These are phyloP conservation scores for Pseudozyma pruni DNA, from an alignment of 1,284 basidiomycete species.

Conservation along the genomic window DNA sequence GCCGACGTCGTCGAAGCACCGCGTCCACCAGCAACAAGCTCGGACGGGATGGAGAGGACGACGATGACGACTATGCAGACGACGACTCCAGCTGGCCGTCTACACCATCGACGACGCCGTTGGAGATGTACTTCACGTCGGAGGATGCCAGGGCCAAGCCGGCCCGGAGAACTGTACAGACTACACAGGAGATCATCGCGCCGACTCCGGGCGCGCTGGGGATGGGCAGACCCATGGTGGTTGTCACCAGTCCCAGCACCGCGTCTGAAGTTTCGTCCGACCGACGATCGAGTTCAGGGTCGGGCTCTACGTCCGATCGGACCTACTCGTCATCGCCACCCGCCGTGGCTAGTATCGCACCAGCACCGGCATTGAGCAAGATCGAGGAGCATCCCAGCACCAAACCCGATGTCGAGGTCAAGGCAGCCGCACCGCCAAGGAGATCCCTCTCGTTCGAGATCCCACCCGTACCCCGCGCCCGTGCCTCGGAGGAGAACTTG, in stretches of 20 bases:
- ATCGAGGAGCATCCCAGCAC: conserved; percentile 25
- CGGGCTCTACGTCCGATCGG: conserved; percentile 20
- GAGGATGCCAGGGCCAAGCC: conserved; percentile 6
- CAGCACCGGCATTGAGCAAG: conserved; percentile 21
- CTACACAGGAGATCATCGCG: conserved; percentile 33
- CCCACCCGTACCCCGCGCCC: conserved; percentile 11
- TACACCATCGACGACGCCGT: conserved; percentile 41
- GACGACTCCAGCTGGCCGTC: conserved; percentile 52
- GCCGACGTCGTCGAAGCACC: conserved; percentile 26
- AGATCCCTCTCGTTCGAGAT: conserved; percentile 35
- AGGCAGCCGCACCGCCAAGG: conserved; percentile 4
- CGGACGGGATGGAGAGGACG: conserved; percentile 18
- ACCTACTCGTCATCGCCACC: conserved; percentile 21
- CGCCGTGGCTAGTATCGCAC: conserved; percentile 18
- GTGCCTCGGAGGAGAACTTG: conserved; percentile 14
- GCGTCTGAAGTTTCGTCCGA: conserved; percentile 42
- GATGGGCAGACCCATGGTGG: conserved; percentile 45
- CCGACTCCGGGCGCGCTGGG: conserved; percentile 14
- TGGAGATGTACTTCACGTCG: conserved; percentile 37
- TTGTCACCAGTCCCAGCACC: conserved; percentile 44
- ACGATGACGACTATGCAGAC: conserved; percentile 24
- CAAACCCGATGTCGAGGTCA: conserved; percentile 2
- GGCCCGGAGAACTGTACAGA: conserved; percentile 19
- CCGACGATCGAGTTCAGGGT: conserved; percentile 35
- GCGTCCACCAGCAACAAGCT: conserved; percentile 22